Percentiles rank a stretch among this genome's conserved stretches.
These are phyloP conservation scores for Dactylellina cionopaga DNA, from an alignment of 2,329 filamentous ascomycete genomes.

Conservation along the genomic window DNA sequence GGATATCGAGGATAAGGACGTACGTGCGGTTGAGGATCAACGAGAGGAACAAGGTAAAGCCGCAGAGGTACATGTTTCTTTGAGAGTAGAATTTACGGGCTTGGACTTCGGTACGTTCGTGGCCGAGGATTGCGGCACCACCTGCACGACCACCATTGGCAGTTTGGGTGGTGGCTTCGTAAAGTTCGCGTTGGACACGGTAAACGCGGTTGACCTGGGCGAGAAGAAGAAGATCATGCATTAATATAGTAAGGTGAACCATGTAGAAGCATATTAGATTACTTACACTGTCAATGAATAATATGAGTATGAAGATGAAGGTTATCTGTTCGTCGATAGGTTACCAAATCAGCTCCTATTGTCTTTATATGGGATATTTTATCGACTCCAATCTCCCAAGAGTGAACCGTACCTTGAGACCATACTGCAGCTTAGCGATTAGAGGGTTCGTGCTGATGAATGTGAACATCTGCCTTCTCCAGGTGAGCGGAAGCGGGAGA, in stretches of 20 bases:
- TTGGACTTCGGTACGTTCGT: slow-evolving; percentile 97
- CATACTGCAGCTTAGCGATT: slow-evolving; percentile 94
- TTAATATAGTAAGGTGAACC: too few species aligned
- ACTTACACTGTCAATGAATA: slow-evolving; percentile 95
- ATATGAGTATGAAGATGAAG: slow-evolving; percentile 97
- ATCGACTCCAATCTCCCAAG: neutral
- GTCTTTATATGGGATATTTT: neutral
- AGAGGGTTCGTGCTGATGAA: slow-evolving; percentile 91
- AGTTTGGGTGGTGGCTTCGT: slow-evolving; percentile 60
- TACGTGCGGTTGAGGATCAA: slow-evolving; percentile 99
- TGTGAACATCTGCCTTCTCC: slow-evolving; percentile 87
- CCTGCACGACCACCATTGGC: slow-evolving; percentile 53
- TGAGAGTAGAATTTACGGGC: slow-evolving; percentile 99
- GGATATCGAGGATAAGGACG: slow-evolving; percentile 91
- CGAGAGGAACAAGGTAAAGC: slow-evolving; percentile 98
- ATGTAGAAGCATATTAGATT: neutral
- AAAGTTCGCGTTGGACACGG: slow-evolving; percentile 89
- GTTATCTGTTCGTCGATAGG: slow-evolving; percentile 72
- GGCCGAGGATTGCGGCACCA: slow-evolving; percentile 78
- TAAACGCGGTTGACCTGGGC: slow-evolving; percentile 78
- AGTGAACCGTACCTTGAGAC: slow-evolving; percentile 85
- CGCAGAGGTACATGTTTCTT: slow-evolving; percentile 99
- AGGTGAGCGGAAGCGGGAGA: slow-evolving; percentile 85
- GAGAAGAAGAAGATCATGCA: neutral
- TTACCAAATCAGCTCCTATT: slow-evolving; percentile 47